phyloP scores from a whole-genome alignment of 148 eudicot genomes.

The Persicaria maculosa region DNA sequence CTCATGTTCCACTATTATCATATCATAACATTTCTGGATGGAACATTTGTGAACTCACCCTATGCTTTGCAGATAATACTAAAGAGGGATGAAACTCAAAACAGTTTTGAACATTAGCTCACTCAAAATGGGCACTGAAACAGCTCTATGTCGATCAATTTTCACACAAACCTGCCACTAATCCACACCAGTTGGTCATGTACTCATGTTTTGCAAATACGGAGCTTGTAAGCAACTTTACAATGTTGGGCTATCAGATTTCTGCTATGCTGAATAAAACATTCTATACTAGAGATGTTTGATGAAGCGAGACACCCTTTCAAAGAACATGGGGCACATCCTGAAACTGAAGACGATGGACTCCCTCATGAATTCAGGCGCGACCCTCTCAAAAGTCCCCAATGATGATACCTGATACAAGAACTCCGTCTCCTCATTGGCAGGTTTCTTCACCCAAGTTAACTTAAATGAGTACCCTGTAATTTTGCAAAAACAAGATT shows the following conservation, averaged over 20 bases:
- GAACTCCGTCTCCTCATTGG: constrained; percentile 31
- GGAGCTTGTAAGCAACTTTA: neutral
- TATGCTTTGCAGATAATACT: too few relatives aligned
- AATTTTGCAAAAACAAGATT: neutral
- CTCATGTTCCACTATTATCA: too few relatives aligned
- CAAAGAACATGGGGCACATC: constrained; percentile 67
- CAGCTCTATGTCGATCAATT: too few relatives aligned
- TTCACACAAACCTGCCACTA: neutral
- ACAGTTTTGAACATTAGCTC: too few relatives aligned
- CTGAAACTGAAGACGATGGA: constrained; percentile 34
- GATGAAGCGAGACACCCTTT: constrained; percentile 47
- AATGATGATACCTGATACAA: constrained; percentile 46
- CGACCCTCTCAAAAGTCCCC: constrained; percentile 61
- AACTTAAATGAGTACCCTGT: constrained; percentile 77
- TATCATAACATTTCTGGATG: too few relatives aligned
- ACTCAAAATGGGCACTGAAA: too few relatives aligned
- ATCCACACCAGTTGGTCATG: neutral
- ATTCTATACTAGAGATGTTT: constrained; percentile 30
- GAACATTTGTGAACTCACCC: too few relatives aligned
- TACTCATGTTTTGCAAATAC: neutral
- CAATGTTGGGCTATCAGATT: neutral
- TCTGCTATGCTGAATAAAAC: too few relatives aligned
- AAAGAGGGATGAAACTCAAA: too few relatives aligned
- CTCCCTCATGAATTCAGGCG: constrained; percentile 82
- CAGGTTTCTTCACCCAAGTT: constrained; percentile 45